Evolutionary conservation across 2,329 filamentous ascomycete species (phyloP), one percentile per base, ranked within the genome.

Genomic region (Phaeosphaeria sp.): DNA sequence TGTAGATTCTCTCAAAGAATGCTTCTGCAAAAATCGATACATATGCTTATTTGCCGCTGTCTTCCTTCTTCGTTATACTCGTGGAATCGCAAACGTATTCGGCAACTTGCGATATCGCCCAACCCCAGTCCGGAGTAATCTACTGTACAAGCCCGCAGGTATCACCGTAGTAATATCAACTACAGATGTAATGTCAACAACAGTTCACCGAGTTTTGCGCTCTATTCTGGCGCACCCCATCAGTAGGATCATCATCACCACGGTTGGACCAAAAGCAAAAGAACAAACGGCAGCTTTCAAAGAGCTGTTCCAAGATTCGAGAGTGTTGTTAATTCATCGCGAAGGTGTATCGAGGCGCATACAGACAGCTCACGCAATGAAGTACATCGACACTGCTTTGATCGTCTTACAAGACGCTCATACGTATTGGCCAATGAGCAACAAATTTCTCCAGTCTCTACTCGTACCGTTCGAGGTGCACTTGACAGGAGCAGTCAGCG

Each of bases 141-240:
- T 36, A n/a, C 42, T 15, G 4, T 51, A 42, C 58, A 64, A 58
- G 6, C 63, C 67, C 2, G 50, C 56, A 1, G 80, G 87, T 39
- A 80, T 82, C 49, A 84, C 83, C 0, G 80, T 86, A 20, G 75
- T 87, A 46, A 67, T 87, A 2, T 83, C 84, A 0, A 87, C 84
- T 0, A 74, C 85, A 2, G 79, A 82, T 13, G 82, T 83, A 0
- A 49, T 64, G 0, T 77, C 78, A 11, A 49, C 45, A 0, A 74
- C 78, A 18, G 84, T 87, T 53, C 46, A 59, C 0, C 74, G 77
- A 15, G 83, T 81, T 51, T 56, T 86, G 2, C 45, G 54, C 0
- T 78, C 77, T 0, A 76, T 82, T 2, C 68, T 82, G 1, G 45
- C 53, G 1, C 82, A 84, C 55, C 0, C 82, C 81, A 0, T 61